These are phyloP conservation scores for Blastomyces gilchristii DNA, from an alignment of 2,329 filamentous ascomycete species.

Conservation along the genomic window DNA sequence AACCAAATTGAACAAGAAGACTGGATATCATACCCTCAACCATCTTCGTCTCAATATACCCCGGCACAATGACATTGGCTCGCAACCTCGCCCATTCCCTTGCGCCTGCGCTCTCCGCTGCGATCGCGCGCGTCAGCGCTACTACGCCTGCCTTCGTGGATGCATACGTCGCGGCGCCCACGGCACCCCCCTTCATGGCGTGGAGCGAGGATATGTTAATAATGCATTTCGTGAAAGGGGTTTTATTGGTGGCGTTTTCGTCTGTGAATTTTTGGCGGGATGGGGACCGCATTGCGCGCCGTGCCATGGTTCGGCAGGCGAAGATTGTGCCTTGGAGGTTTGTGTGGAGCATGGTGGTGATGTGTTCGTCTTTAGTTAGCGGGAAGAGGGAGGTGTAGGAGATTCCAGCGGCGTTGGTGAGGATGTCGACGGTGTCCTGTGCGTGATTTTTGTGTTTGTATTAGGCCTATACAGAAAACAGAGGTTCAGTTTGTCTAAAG, in stretches of 20 bases:
- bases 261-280: slow-evolving; percentile 19
- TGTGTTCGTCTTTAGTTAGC: slow-evolving; percentile 40
- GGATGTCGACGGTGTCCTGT: slow-evolving; percentile 42
- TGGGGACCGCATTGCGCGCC: slow-evolving; percentile 25
- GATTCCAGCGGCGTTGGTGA: slow-evolving; percentile 73
- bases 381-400: slow-evolving; percentile 56
- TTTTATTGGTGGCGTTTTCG: neutral
- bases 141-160: slow-evolving; percentile 73
- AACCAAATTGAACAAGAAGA: neutral
- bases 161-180: slow-evolving; percentile 62
- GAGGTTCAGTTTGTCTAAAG: slow-evolving; percentile 2
- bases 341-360: slow-evolving; percentile 52
- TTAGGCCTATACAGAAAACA: neutral
- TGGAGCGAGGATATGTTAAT: slow-evolving; percentile 75
- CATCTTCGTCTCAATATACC: slow-evolving; percentile 76
- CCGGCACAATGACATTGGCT: slow-evolving; percentile 71
- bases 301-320: slow-evolving; percentile 31
- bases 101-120: slow-evolving; percentile 31
- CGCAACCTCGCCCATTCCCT: slow-evolving; percentile 55
- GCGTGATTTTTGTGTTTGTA: neutral
- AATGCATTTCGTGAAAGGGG: slow-evolving; percentile 54
- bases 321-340: slow-evolving; percentile 51
- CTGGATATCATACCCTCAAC: slow-evolving; percentile 48
- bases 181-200: slow-evolving; percentile 52
- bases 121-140: slow-evolving; percentile 40